Evolutionary conservation across 305 asterid species (phyloP).

Genomic region (Fraxinus nigra): DNA sequence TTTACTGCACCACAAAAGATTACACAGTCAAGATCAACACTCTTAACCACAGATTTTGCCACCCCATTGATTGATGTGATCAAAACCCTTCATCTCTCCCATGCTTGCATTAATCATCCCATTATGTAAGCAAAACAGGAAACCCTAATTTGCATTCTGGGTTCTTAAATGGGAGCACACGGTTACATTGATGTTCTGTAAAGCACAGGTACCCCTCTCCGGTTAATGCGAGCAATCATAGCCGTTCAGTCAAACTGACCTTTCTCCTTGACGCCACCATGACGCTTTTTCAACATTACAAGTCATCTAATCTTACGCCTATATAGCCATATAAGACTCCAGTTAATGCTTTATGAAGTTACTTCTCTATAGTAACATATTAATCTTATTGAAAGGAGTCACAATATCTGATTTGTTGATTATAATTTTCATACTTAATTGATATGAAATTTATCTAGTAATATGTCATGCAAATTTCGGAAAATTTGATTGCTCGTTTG

Average conservation of each 20-base stretch:
- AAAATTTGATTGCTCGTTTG: not conserved
- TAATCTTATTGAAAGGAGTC: not conserved
- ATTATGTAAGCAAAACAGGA: slow-evolving; percentile 4
- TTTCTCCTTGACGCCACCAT: slow-evolving; percentile 45
- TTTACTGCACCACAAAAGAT: slow-evolving; percentile 43
- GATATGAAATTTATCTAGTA: not conserved
- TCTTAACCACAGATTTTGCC: slow-evolving; percentile 30
- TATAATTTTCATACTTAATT: not conserved
- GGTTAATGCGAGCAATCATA: slow-evolving; percentile 42
- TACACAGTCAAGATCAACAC: slow-evolving; percentile 32
- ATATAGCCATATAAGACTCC: not conserved
- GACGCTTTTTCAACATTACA: slow-evolving; percentile 32
- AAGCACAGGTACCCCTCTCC: slow-evolving; percentile 30
- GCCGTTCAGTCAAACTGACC: slow-evolving; percentile 43
- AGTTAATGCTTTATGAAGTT: not conserved
- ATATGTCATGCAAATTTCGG: not conserved
- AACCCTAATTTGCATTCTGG: slow-evolving; percentile 31
- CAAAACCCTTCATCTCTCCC: slow-evolving; percentile 32
- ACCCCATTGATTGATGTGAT: slow-evolving; percentile 42
- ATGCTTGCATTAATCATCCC: slow-evolving; percentile 24
- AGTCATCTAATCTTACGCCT: slow-evolving; percentile 39
- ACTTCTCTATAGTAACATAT: not conserved
- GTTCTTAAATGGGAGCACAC: slow-evolving; percentile 26
- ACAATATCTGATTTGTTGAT: not conserved
- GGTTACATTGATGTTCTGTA: slow-evolving; percentile 38